phyloP scores from a whole-genome alignment of 1,284 basidiomycete species.

The Austroboletus niveus region DNA sequence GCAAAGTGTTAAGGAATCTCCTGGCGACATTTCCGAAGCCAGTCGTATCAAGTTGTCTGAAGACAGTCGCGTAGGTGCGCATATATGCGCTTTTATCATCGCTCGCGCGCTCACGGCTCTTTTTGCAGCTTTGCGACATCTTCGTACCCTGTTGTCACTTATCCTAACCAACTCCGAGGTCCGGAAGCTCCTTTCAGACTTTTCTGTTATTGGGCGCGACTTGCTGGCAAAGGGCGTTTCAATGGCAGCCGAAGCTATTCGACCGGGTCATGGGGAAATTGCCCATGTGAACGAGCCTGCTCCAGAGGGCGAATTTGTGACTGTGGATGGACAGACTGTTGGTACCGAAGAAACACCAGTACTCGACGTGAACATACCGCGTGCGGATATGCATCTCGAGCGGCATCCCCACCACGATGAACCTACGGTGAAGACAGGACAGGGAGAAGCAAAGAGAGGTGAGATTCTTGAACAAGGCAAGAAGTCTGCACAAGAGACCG shows the following conservation, averaged over 20 bases:
- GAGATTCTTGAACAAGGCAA: constrained; percentile 17
- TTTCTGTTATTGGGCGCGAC: constrained; percentile 83
- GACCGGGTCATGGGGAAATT: constrained; percentile 67
- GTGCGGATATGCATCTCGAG: constrained; percentile 39
- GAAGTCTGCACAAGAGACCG: constrained; percentile 20
- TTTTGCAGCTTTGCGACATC: constrained; percentile 66
- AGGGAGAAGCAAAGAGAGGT: constrained; percentile 29
- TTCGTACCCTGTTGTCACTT: constrained; percentile 82
- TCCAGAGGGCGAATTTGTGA: constrained; percentile 58
- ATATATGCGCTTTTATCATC: constrained; percentile 6
- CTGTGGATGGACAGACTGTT: constrained; percentile 45
- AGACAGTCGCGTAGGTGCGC: constrained; percentile 60
- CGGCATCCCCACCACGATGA: constrained; percentile 49
- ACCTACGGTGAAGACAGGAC: constrained; percentile 29
- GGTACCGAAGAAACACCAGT: constrained; percentile 49
- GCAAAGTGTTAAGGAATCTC: constrained; percentile 41
- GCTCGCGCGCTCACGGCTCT: not conserved
- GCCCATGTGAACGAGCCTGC: constrained; percentile 69
- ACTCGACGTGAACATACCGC: constrained; percentile 50
- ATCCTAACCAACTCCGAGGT: constrained; percentile 90
- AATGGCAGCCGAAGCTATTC: constrained; percentile 72
- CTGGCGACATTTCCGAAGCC: constrained; percentile 47
- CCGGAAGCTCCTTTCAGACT: constrained; percentile 84
- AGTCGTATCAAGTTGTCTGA: constrained; percentile 54
- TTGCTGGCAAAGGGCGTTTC: constrained; percentile 75